phyloP scores from a whole-genome alignment of 768 basidiomycete genomes.

The Suillus spraguei region DNA sequence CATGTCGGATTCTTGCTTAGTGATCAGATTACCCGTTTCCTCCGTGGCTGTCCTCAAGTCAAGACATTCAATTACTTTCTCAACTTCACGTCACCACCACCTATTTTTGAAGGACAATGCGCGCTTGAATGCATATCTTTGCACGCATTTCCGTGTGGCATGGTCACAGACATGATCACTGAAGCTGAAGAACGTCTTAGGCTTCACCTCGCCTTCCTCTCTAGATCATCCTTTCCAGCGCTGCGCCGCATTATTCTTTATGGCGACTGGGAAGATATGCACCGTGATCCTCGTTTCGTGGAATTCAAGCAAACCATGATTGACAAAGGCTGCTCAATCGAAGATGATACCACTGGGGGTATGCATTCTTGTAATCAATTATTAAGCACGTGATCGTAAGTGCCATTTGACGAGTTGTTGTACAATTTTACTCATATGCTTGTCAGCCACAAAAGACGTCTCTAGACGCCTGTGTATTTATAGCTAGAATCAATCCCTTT shows the following conservation, averaged over 20 bases:
- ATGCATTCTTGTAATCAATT: not conserved
- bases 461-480: not conserved
- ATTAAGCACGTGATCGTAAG: not conserved
- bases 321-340: constrained; percentile 35
- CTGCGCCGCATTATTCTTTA: constrained; percentile 49
- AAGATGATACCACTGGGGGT: constrained; percentile 19
- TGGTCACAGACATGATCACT: constrained; percentile 38
- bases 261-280: constrained; percentile 52
- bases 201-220: constrained; percentile 50
- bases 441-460: not conserved
- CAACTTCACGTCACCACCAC: constrained; percentile 45
- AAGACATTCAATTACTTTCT: constrained; percentile 57
- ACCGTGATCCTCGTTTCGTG: constrained; percentile 41
- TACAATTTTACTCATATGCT: not conserved
- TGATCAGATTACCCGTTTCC: constrained; percentile 50
- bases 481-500: not conserved
- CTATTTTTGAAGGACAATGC: constrained; percentile 30
- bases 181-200: constrained; percentile 44
- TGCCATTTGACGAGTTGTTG: not conserved
- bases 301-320: constrained; percentile 33
- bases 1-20: constrained; percentile 53
- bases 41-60: constrained; percentile 49
- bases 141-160: constrained; percentile 49
- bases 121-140: constrained; percentile 50
- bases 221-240: constrained; percentile 43